phyloP scores from a whole-genome alignment of 2,329 filamentous ascomycete species.

The Emmonsiellopsis sp. region DNA sequence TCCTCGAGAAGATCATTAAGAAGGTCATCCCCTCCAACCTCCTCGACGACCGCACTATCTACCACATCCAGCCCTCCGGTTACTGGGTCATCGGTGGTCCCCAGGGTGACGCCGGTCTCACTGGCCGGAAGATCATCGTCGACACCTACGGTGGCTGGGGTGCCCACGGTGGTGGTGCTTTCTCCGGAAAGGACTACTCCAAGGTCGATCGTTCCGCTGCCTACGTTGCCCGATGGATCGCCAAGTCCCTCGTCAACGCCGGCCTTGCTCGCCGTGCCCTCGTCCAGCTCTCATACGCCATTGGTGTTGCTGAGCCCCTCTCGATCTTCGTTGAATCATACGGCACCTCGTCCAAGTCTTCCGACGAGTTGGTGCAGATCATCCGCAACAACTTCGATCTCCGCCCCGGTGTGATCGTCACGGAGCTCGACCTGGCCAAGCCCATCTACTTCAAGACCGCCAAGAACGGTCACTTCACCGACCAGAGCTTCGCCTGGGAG shows the following conservation, averaged over 20 bases:
- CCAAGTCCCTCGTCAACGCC: slow-evolving; percentile 90
- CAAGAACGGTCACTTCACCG: slow-evolving; percentile 99
- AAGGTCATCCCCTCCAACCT: slow-evolving; percentile 86
- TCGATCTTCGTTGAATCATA: slow-evolving; percentile 98
- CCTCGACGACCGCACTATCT: slow-evolving; percentile 85
- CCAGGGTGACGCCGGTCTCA: slow-evolving; percentile 97
- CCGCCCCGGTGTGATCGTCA: slow-evolving; percentile 95
- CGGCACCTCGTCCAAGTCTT: slow-evolving; percentile 81
- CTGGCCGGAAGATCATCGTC: slow-evolving; percentile 98
- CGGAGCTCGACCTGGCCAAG: slow-evolving; percentile 87
- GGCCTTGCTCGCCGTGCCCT: slow-evolving; percentile 84
- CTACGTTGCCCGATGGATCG: slow-evolving; percentile 96
- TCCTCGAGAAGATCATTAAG: slow-evolving; percentile 96
- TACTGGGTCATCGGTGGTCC: slow-evolving; percentile 98
- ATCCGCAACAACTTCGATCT: slow-evolving; percentile 96
- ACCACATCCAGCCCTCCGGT: slow-evolving; percentile 98
- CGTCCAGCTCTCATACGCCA: slow-evolving; percentile 98
- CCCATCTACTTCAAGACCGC: slow-evolving; percentile 98
- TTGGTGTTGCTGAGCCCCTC: slow-evolving; percentile 94
- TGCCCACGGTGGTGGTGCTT: slow-evolving; percentile 98
- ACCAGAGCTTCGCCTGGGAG: slow-evolving; percentile 98
- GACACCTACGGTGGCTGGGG: slow-evolving; percentile 99
- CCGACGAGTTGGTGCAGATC: slow-evolving; percentile 89
- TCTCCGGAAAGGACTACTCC: slow-evolving; percentile 99
- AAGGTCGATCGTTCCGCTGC: slow-evolving; percentile 98